A percentile compares a stretch with the other conserved stretches of the same genome.
phyloP scores from a whole-genome alignment of 192 early-diverging fungal genomes.

The Endogone sp. region DNA sequence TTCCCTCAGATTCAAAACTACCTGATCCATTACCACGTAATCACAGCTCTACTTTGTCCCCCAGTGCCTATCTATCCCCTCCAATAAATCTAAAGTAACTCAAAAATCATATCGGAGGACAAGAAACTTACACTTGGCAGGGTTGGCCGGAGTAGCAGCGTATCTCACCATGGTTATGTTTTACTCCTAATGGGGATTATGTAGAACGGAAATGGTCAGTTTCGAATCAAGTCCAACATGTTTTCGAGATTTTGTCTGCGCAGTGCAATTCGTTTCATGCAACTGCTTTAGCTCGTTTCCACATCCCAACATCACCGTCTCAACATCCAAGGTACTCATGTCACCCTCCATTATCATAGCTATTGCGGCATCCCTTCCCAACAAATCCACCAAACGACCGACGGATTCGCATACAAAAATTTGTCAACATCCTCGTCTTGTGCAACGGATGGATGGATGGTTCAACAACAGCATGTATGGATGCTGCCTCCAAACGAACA shows the following conservation, averaged over 20 bases:
- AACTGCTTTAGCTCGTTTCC: background rate
- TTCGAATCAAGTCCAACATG: too few relatives aligned
- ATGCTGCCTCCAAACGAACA: too few relatives aligned
- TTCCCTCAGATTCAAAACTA: too few relatives aligned
- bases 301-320: background rate
- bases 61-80: background rate
- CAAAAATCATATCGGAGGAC: background rate
- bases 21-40: too few relatives aligned
- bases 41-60: background rate
- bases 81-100: background rate
- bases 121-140: constrained; percentile 61
- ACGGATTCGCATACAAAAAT: too few relatives aligned
- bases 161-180: constrained; percentile 72
- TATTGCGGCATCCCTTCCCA: too few relatives aligned
- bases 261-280: too few relatives aligned
- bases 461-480: background rate
- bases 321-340: background rate
- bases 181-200: constrained; percentile 17
- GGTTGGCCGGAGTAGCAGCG: constrained; percentile 79
- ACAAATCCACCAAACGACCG: too few relatives aligned
- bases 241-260: too few relatives aligned
- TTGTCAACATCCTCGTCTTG: too few relatives aligned
- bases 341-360: too few relatives aligned
- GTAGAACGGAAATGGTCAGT: background rate
- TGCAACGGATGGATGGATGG: background rate